A percentile compares a stretch with the other conserved stretches of the same genome.
Evolutionary conservation across 345 rosid species (phyloP).

Genomic region (Microcos paniculata): DNA sequence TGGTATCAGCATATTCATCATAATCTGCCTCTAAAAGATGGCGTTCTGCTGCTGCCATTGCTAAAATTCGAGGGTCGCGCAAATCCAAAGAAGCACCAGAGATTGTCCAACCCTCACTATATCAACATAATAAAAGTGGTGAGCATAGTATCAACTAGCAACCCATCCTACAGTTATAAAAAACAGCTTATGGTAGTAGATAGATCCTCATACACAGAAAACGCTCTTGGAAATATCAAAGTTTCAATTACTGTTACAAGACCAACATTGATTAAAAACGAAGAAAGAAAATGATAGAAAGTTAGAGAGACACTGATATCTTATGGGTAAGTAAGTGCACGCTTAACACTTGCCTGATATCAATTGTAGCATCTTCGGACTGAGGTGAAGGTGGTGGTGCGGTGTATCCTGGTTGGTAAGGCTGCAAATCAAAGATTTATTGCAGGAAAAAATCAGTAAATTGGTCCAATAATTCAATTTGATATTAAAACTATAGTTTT

Average conservation of each 20-base stretch:
- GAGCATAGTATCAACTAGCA: constrained; percentile 1
- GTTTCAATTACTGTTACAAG: background rate
- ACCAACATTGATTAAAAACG: background rate
- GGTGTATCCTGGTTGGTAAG: constrained; percentile 86
- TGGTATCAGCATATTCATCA: constrained; percentile 84
- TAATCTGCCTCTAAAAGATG: constrained; percentile 88
- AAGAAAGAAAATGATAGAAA: background rate
- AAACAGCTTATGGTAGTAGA: background rate
- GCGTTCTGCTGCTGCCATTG: constrained; percentile 92
- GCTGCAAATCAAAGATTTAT: constrained; percentile 37
- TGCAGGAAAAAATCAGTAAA: constrained; percentile 10
- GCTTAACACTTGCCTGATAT: constrained; percentile 61
- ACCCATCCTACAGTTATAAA: background rate
- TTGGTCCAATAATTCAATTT: background rate
- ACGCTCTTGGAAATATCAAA: background rate
- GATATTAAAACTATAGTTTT: background rate
- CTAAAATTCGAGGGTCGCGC: constrained; percentile 79
- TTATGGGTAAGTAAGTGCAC: background rate
- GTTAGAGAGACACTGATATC: background rate
- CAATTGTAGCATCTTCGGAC: constrained; percentile 67
- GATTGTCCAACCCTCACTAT: constrained; percentile 77
- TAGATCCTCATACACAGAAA: background rate
- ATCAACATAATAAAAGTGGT: constrained; percentile 11
- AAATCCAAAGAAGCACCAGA: constrained; percentile 77
- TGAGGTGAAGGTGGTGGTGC: constrained; percentile 62